Percentiles rank a stretch among this genome's conserved stretches.
phyloP scores from a whole-genome alignment of 2,329 filamentous ascomycete species.

The Sphaerulina vaccinii region DNA sequence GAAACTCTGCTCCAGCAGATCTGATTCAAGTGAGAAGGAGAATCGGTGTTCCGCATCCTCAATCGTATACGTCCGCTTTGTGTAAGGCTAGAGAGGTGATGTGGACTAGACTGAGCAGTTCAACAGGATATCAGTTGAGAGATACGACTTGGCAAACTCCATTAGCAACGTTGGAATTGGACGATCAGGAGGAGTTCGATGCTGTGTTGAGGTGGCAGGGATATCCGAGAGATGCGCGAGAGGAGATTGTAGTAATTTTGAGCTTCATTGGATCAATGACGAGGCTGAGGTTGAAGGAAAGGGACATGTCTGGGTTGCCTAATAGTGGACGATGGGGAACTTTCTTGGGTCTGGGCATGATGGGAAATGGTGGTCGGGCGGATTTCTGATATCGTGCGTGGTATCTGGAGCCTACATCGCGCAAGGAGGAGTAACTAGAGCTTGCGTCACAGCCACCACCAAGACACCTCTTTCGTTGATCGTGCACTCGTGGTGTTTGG shows the following conservation, averaged over 20 bases:
- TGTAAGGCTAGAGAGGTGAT: constrained; percentile 4
- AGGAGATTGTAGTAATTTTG: constrained; percentile 15
- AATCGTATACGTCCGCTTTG: constrained; percentile 9
- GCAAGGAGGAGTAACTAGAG: no score
- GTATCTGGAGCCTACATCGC: no score
- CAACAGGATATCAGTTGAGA: constrained; percentile 9
- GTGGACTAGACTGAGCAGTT: constrained; percentile 4
- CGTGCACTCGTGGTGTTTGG: no score
- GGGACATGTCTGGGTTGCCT: constrained; percentile 5
- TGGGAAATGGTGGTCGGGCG: constrained; percentile 13
- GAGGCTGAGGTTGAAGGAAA: constrained; percentile 18
- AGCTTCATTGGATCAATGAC: constrained; percentile 15
- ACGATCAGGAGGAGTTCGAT: constrained; percentile 5
- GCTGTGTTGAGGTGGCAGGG: constrained; percentile 7
- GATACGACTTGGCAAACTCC: constrained; percentile 8
- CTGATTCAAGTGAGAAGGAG: constrained; percentile 4
- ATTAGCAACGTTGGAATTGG: constrained; percentile 11
- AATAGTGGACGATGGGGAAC: constrained; percentile 14
- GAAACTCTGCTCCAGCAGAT: not conserved
- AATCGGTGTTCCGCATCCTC: constrained; percentile 9
- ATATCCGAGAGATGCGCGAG: not conserved
- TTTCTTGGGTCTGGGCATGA: constrained; percentile 16
- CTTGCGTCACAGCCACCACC: no score
- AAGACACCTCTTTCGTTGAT: no score
- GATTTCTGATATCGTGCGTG: no score